A percentile compares a stretch with the other conserved stretches of the same genome.
These are phyloP conservation scores for Linum lewisii DNA, from an alignment of 345 rosid species.

Conservation along the genomic window DNA sequence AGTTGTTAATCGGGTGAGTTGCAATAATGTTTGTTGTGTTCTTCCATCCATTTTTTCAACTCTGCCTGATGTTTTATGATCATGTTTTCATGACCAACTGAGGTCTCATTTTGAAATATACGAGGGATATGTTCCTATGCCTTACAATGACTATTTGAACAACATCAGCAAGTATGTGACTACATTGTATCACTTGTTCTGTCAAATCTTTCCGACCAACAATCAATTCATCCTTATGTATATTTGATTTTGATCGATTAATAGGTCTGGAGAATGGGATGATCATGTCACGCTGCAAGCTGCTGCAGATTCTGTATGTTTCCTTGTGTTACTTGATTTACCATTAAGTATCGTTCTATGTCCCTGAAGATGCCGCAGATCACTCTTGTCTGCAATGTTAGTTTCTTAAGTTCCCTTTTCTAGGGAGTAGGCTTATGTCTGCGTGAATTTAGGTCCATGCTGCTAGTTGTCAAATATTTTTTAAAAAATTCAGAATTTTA, in stretches of 20 bases:
- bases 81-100: slow-evolving; percentile 30
- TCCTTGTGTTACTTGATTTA: neutral
- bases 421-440: too few species aligned
- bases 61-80: neutral
- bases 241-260: neutral
- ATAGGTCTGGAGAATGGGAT: slow-evolving; percentile 61
- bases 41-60: neutral
- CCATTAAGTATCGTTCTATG: neutral
- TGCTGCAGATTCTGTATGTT: slow-evolving; percentile 53
- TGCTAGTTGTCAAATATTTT: too few species aligned
- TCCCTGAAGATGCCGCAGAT: neutral
- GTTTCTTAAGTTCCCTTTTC: neutral
- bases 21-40: neutral
- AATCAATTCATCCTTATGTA: neutral
- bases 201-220: neutral
- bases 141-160: slow-evolving; percentile 45
- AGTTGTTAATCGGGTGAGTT: slow-evolving; percentile 57
- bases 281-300: slow-evolving; percentile 70
- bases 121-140: slow-evolving; percentile 50
- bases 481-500: too few species aligned
- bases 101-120: slow-evolving; percentile 33
- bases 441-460: too few species aligned
- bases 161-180: slow-evolving; percentile 40
- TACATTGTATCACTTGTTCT: neutral
- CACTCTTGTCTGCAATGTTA: too few species aligned